A percentile compares a stretch with the other conserved stretches of the same genome.
Evolutionary conservation across 768 basidiomycete genomes (phyloP).

Genomic region (Tricholomella constricta): DNA sequence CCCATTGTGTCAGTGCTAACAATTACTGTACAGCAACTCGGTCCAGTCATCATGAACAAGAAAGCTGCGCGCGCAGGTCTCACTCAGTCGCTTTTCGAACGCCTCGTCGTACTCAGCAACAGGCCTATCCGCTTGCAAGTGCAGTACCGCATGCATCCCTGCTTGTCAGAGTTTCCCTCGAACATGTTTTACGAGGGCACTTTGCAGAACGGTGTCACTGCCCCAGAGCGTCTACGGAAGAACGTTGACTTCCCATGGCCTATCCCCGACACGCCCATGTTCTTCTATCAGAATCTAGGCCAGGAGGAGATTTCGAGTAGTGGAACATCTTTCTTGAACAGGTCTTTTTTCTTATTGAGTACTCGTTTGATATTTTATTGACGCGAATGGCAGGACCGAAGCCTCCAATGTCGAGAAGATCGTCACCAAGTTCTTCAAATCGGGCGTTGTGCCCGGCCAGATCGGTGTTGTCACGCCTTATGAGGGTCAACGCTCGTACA

Average conservation of each 20-base stretch:
- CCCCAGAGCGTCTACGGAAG: conserved; percentile 94
- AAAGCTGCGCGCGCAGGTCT: conserved; percentile 99
- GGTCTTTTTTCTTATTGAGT: conserved; percentile 43
- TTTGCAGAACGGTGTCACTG: conserved; percentile 97
- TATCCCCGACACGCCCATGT: conserved; percentile 96
- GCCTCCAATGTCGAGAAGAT: conserved; percentile 99
- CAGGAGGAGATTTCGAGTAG: conserved; percentile 99
- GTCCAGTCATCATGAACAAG: conserved; percentile 99
- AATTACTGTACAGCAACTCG: conserved; percentile 71
- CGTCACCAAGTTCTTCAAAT: conserved; percentile 99
- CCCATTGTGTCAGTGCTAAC: background rate
- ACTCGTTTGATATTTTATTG: background rate
- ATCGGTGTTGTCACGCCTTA: conserved; percentile 99
- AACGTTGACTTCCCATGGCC: conserved; percentile 99
- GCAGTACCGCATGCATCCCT: conserved; percentile 99
- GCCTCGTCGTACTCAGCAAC: conserved; percentile 93
- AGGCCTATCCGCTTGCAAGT: conserved; percentile 98
- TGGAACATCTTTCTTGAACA: conserved; percentile 97
- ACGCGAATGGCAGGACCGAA: conserved; percentile 67
- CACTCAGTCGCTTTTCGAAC: conserved; percentile 97
- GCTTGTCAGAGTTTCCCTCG: conserved; percentile 97
- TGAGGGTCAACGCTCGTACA: conserved; percentile 97
- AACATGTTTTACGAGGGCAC: conserved; percentile 99
- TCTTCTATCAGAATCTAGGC: conserved; percentile 99
- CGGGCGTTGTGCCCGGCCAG: conserved; percentile 91